phyloP scores from a whole-genome alignment of 2,329 filamentous ascomycete species.

The Teratosphaeria gauchensis region DNA sequence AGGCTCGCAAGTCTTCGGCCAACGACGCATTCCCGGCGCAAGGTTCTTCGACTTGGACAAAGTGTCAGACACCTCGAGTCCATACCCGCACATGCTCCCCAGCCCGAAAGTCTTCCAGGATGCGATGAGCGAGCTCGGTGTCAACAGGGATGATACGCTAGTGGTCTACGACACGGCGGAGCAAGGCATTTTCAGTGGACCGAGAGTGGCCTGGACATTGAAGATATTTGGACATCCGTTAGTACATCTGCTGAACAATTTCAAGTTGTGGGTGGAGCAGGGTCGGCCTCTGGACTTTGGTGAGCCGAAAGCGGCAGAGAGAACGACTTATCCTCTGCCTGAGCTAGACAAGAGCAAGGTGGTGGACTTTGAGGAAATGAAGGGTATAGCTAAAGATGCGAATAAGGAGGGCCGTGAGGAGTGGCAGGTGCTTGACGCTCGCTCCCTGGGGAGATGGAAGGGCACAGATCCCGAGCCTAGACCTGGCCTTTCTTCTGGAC shows the following conservation, averaged over 20 bases:
- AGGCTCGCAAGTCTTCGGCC: slow-evolving; percentile 70
- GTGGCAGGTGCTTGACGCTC: slow-evolving; percentile 81
- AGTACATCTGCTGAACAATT: slow-evolving; percentile 92
- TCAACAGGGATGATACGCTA: slow-evolving; percentile 75
- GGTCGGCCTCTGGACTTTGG: slow-evolving; percentile 77
- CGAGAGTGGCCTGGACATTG: slow-evolving; percentile 88
- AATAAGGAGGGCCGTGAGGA: slow-evolving; percentile 77
- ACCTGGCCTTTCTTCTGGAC: slow-evolving; percentile 71
- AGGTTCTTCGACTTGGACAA: slow-evolving; percentile 96
- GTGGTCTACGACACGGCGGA: slow-evolving; percentile 93
- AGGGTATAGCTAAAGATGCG: slow-evolving; percentile 62
- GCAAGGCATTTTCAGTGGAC: slow-evolving; percentile 87
- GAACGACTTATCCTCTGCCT: slow-evolving; percentile 34
- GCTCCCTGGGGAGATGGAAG: slow-evolving; percentile 68
- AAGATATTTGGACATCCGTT: slow-evolving; percentile 78
- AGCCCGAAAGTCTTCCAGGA: slow-evolving; percentile 68
- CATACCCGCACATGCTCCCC: slow-evolving; percentile 95
- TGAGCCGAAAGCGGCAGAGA: slow-evolving; percentile 42
- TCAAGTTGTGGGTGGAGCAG: slow-evolving; percentile 82
- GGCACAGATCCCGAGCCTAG: slow-evolving; percentile 80
- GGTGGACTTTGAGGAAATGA: slow-evolving; percentile 72
- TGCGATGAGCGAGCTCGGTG: slow-evolving; percentile 82
- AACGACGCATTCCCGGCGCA: slow-evolving; percentile 75
- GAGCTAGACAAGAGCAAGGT: slow-evolving; percentile 51
- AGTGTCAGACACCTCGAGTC: slow-evolving; percentile 75